A percentile compares a stretch with the other conserved stretches of the same genome.
These are phyloP conservation scores for Fusarium protoensiforme DNA, from an alignment of 2,329 filamentous ascomycete species.

Conservation along the genomic window DNA sequence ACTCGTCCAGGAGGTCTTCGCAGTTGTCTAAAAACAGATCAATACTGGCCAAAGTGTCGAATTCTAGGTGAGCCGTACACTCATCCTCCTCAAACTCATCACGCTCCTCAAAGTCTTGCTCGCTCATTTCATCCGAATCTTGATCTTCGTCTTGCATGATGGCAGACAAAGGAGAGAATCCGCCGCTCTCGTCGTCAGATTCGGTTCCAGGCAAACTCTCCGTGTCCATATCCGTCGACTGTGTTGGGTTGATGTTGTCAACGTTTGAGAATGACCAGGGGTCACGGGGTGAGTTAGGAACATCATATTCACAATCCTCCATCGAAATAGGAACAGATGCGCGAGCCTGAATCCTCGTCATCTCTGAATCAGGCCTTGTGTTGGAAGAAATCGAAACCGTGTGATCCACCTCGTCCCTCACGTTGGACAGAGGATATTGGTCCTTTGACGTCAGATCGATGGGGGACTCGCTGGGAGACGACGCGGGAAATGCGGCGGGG, in stretches of 20 bases:
- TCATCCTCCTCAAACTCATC: conserved; percentile 35
- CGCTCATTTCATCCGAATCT: conserved; percentile 9
- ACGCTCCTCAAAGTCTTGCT: conserved; percentile 34
- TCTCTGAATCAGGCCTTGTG: background rate
- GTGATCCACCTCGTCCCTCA: conserved; percentile 17
- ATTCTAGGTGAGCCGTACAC: conserved; percentile 5
- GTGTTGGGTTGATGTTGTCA: conserved; percentile 13
- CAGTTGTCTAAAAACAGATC: conserved; percentile 21
- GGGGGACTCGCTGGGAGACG: conserved; percentile 10
- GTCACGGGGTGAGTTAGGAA: background rate
- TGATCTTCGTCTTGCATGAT: background rate
- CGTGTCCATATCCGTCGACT: conserved; percentile 33
- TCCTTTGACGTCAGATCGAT: conserved; percentile 41
- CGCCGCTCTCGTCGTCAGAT: conserved; percentile 9
- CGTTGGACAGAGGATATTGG: conserved; percentile 23
- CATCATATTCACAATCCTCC: conserved; percentile 6
- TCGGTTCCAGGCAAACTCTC: conserved; percentile 15
- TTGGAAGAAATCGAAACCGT: background rate
- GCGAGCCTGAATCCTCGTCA: conserved; percentile 4
- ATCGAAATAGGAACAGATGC: background rate
- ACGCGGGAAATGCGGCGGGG: conserved; percentile 26
- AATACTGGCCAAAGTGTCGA: conserved; percentile 1
- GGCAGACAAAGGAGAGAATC: background rate
- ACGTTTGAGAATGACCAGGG: conserved; percentile 11
- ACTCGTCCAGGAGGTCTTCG: background rate